phyloP scores from a whole-genome alignment of 2,329 filamentous ascomycete species.

The Biscogniauxia sp. region DNA sequence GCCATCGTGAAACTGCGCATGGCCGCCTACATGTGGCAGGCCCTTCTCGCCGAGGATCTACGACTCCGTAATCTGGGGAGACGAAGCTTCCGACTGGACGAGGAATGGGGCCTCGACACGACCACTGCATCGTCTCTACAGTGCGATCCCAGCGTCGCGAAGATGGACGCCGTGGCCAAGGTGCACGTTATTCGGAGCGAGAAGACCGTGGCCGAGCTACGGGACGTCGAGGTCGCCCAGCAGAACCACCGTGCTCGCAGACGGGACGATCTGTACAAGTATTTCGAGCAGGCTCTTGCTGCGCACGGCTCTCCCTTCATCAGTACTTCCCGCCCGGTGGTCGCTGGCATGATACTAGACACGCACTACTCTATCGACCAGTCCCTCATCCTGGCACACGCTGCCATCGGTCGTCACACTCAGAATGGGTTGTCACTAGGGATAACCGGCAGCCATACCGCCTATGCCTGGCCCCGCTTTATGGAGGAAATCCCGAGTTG shows the following conservation, averaged over 20 bases:
- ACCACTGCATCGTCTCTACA: constrained; percentile 7
- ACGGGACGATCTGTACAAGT: constrained; percentile 51
- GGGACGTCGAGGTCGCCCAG: constrained; percentile 62
- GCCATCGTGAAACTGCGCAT: constrained; percentile 70
- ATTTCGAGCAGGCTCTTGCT: constrained; percentile 46
- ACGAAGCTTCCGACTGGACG: constrained; percentile 70
- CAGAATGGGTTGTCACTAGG: constrained; percentile 60
- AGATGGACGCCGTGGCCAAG: constrained; percentile 61
- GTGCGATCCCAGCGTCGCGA: constrained; percentile 34
- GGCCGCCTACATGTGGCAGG: constrained; percentile 75
- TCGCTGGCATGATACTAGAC: constrained; percentile 69
- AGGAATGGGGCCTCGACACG: constrained; percentile 69
- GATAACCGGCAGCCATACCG: constrained; percentile 68
- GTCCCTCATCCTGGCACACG: constrained; percentile 63
- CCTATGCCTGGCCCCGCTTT: constrained; percentile 68
- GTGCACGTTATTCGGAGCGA: constrained; percentile 65
- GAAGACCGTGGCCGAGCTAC: constrained; percentile 65
- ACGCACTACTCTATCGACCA: constrained; percentile 61
- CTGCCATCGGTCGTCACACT: constrained; percentile 56
- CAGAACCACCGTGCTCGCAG: constrained; percentile 56
- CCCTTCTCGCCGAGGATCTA: constrained; percentile 74
- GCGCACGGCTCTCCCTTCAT: constrained; percentile 32
- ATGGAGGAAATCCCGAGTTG: constrained; percentile 62
- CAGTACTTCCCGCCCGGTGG: constrained; percentile 52
- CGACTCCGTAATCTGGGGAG: constrained; percentile 65